Conservation (phyloP, 768 basidiomycete species). For the Boletus pseudo-olivaceus region DNA sequence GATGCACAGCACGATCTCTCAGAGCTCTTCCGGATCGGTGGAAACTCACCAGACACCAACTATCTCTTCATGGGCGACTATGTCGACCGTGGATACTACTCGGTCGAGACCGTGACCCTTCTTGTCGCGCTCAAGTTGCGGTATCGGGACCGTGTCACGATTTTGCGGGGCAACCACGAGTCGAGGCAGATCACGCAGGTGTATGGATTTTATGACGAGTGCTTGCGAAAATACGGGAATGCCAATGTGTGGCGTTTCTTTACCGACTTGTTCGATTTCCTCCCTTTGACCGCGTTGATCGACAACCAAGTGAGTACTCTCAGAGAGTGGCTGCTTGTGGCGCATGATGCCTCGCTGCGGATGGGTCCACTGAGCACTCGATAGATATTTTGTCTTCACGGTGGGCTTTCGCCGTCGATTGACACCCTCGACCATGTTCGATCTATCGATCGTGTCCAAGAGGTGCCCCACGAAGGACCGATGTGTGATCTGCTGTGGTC, state of each 20-base stretch:
- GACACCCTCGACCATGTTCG: constrained; percentile 99
- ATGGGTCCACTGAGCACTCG: constrained; percentile 6
- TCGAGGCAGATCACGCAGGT: constrained; percentile 99
- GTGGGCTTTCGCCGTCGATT: constrained; percentile 96
- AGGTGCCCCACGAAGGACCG: constrained; percentile 98
- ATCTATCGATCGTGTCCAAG: constrained; percentile 97
- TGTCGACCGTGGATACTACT: constrained; percentile 98
- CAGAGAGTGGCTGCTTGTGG: background rate
- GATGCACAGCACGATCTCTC: constrained; percentile 90
- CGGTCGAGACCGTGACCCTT: constrained; percentile 96
- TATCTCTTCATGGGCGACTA: constrained; percentile 99
- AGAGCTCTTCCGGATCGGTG: constrained; percentile 97
- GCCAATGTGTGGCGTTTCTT: constrained; percentile 99
- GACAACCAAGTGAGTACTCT: constrained; percentile 88
- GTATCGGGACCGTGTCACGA: constrained; percentile 97
- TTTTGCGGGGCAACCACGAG: constrained; percentile 98
- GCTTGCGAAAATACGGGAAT: constrained; percentile 98
- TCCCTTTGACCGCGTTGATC: constrained; percentile 95
- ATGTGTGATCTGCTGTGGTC: constrained; percentile 99
- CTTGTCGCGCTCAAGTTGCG: constrained; percentile 96
- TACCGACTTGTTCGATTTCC: constrained; percentile 97
- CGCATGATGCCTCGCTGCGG: background rate
- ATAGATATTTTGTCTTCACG: constrained; percentile 98
- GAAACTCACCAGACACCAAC: constrained; percentile 98
- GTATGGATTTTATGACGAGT: constrained; percentile 99